These are phyloP conservation scores for Kodamaea sagamina DNA, from an alignment of 805 yeast species.

Conservation along the genomic window DNA sequence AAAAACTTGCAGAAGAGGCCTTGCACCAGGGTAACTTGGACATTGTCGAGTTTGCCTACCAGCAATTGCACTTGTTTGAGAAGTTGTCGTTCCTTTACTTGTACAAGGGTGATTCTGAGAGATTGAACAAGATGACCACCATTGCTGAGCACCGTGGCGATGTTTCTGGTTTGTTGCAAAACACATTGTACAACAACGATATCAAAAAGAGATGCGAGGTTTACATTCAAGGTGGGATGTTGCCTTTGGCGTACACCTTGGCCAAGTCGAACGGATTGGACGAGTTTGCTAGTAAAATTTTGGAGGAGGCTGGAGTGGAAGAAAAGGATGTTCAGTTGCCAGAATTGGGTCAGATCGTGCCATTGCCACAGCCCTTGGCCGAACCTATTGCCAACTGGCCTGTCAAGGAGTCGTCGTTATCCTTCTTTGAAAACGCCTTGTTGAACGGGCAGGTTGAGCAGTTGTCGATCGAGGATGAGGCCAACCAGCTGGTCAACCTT, in stretches of 20 bases:
- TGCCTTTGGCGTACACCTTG: constrained; percentile 88
- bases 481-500: constrained; percentile 16
- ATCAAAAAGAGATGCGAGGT: constrained; percentile 72
- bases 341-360: constrained; percentile 43
- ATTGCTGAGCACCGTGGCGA: constrained; percentile 91
- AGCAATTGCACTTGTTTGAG: constrained; percentile 83
- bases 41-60: constrained; percentile 83
- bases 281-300: constrained; percentile 70
- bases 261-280: constrained; percentile 85
- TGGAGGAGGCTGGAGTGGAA: constrained; percentile 67
- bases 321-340: constrained; percentile 68
- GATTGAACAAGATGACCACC: constrained; percentile 79
- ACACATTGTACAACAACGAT: constrained; percentile 75
- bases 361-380: constrained; percentile 50
- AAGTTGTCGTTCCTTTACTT: constrained; percentile 87
- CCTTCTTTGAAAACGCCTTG: constrained; percentile 84
- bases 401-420: constrained; percentile 64
- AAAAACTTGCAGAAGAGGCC: constrained; percentile 81
- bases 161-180: constrained; percentile 75
- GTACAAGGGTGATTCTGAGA: constrained; percentile 74
- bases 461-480: constrained; percentile 49
- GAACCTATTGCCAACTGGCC: constrained; percentile 74
- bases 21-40: constrained; percentile 84
- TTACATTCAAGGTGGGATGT: constrained; percentile 74
- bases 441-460: constrained; percentile 71